These are phyloP conservation scores for Leptographium flavum DNA, from an alignment of 2,329 filamentous ascomycete species.

Conservation along the genomic window DNA sequence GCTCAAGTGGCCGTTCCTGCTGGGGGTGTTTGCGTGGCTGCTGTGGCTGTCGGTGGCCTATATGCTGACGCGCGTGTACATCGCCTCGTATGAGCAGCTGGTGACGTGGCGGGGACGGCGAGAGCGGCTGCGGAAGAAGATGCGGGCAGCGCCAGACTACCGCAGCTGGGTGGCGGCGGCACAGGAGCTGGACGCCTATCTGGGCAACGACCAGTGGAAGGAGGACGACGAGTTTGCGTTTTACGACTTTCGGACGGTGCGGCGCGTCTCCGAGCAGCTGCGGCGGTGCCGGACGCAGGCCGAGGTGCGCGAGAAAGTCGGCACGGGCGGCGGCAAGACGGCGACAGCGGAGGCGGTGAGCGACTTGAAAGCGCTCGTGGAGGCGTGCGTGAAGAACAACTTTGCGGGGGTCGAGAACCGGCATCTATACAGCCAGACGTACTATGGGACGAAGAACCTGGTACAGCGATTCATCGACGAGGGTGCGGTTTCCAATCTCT, in stretches of 20 bases:
- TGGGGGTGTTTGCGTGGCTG: constrained; percentile 72
- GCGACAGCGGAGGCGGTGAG: constrained; percentile 16
- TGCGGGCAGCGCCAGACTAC: constrained; percentile 63
- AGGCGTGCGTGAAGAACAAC: constrained; percentile 94
- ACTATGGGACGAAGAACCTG: constrained; percentile 91
- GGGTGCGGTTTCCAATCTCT: constrained; percentile 23
- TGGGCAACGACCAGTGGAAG: constrained; percentile 73
- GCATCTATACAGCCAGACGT: constrained; percentile 90
- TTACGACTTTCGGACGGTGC: constrained; percentile 79
- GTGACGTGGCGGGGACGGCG: constrained; percentile 77
- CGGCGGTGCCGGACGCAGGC: constrained; percentile 45
- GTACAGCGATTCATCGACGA: constrained; percentile 87
- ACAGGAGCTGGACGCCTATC: constrained; percentile 60
- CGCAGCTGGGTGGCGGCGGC: constrained; percentile 72
- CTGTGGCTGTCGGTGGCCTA: constrained; percentile 59
- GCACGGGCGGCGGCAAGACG: constrained; percentile 18
- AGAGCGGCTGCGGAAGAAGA: constrained; percentile 52
- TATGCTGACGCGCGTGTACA: constrained; percentile 71
- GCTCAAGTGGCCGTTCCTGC: constrained; percentile 81
- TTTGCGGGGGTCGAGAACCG: constrained; percentile 93
- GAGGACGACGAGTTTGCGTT: constrained; percentile 64
- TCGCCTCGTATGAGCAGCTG: constrained; percentile 82
- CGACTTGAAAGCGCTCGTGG: constrained; percentile 62
- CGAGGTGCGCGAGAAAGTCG: constrained; percentile 28
- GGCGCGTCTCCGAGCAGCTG: constrained; percentile 64